Evolutionary conservation across 495 filamentous ascomycete species (phyloP).

Genomic region (Chaetomium cochliodes): DNA sequence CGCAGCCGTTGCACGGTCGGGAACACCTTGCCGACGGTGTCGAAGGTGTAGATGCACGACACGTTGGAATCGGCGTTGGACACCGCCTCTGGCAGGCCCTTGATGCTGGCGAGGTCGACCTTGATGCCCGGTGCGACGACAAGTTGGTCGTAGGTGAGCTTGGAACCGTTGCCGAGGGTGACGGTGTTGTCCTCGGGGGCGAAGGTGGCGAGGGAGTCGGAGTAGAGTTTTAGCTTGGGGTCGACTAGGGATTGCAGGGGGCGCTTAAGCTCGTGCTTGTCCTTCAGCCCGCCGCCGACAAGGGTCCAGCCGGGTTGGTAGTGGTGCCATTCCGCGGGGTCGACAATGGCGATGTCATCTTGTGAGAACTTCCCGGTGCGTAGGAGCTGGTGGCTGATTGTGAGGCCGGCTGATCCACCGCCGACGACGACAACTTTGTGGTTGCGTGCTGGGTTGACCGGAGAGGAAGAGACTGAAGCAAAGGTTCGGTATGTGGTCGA

Average conservation of each 20-base stretch:
- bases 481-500: constrained; percentile 26
- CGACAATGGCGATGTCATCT: constrained; percentile 65
- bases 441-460: constrained; percentile 37
- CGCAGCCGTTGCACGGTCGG: constrained; percentile 53
- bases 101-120: constrained; percentile 55
- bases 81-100: constrained; percentile 61
- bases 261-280: constrained; percentile 52
- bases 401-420: constrained; percentile 60
- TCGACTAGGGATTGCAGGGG: constrained; percentile 55
- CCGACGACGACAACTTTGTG: constrained; percentile 67
- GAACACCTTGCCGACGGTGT: constrained; percentile 59
- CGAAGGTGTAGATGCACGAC: constrained; percentile 65
- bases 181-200: constrained; percentile 58
- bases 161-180: constrained; percentile 57
- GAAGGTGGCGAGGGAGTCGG: constrained; percentile 52
- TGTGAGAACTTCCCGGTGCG: constrained; percentile 52
- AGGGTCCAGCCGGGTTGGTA: constrained; percentile 74
- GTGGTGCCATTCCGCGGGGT: constrained; percentile 63
- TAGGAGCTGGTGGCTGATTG: constrained; percentile 63
- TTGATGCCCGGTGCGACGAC: constrained; percentile 63
- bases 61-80: constrained; percentile 55
- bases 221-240: constrained; percentile 62
- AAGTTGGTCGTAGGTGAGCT: constrained; percentile 62
- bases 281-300: constrained; percentile 62
- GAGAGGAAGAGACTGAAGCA: constrained; percentile 36